Percentiles rank a stretch among this genome's conserved stretches.
phyloP scores from a whole-genome alignment of 1,284 basidiomycete species.

The Nidula niveotomentosa region DNA sequence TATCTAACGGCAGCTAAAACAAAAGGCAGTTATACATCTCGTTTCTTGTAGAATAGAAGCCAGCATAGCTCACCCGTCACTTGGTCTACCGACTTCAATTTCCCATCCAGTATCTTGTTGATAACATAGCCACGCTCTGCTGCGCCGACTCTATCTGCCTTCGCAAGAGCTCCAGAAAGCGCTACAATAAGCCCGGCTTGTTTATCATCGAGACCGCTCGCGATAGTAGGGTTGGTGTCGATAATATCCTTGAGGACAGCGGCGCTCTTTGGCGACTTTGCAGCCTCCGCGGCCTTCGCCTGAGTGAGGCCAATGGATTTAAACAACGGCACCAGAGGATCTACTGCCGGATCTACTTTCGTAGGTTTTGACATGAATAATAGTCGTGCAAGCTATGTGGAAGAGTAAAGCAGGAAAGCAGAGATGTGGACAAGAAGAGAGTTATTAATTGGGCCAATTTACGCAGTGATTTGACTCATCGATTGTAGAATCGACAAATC shows the following conservation, averaged over 20 bases:
- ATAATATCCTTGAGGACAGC: slow-evolving; percentile 73
- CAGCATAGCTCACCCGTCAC: slow-evolving; percentile 60
- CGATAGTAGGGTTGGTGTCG: slow-evolving; percentile 52
- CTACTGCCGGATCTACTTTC: slow-evolving; percentile 16
- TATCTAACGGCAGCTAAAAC: slow-evolving; percentile 78
- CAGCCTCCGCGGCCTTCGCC: slow-evolving; percentile 82
- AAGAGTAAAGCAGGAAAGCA: background rate
- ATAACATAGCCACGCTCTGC: slow-evolving; percentile 71
- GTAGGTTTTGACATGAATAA: slow-evolving; percentile 18
- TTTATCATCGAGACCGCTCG: slow-evolving; percentile 71
- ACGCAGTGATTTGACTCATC: background rate
- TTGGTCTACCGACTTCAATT: slow-evolving; percentile 85
- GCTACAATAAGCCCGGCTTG: slow-evolving; percentile 74
- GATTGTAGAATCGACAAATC: background rate
- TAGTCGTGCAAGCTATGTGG: no score
- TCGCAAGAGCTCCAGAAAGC: slow-evolving; percentile 65
- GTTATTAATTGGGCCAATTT: background rate
- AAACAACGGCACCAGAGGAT: slow-evolving; percentile 66
- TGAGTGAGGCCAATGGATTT: slow-evolving; percentile 78
- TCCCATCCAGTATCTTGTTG: slow-evolving; percentile 66
- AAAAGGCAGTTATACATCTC: slow-evolving; percentile 3
- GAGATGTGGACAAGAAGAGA: slow-evolving; percentile 7
- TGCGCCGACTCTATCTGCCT: slow-evolving; percentile 43
- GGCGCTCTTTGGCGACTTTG: slow-evolving; percentile 78
- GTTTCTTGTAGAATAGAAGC: slow-evolving; percentile 1